Evolutionary conservation across 106 monocot genomes (phyloP).

Genomic region (Vanilla planifolia): DNA sequence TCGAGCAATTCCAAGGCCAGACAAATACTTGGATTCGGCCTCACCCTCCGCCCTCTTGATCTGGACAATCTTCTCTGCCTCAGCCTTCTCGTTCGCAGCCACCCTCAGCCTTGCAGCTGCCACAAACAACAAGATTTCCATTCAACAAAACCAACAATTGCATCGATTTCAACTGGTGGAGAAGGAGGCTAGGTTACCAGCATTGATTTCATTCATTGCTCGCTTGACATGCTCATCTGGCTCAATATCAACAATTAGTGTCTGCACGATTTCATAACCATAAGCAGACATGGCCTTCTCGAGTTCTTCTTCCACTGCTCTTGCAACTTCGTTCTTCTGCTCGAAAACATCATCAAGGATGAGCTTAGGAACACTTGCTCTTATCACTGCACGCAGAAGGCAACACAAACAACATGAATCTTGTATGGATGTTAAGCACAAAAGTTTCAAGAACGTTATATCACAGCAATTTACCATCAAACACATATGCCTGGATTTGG

Average conservation of each 20-base stretch:
- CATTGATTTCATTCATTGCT: conserved; percentile 90
- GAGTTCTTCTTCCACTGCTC: conserved; percentile 67
- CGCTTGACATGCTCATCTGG: conserved; percentile 73
- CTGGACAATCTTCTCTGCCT: conserved; percentile 65
- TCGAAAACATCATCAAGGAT: conserved; percentile 69
- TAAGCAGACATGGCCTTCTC: conserved; percentile 92
- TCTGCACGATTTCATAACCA: conserved; percentile 80
- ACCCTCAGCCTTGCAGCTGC: conserved; percentile 57
- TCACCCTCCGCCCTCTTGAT: conserved; percentile 63
- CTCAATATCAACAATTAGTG: conserved; percentile 78
- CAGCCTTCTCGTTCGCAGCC: conserved; percentile 65
- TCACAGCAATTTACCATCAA: conserved; percentile 49
- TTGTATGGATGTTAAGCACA: background rate
- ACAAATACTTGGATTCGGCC: conserved; percentile 61
- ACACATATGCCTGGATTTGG: conserved; percentile 88
- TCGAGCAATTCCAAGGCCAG: conserved; percentile 55
- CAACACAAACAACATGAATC: background rate
- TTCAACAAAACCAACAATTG: background rate
- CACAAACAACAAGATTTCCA: background rate
- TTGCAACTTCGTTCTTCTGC: conserved; percentile 85
- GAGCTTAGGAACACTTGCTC: conserved; percentile 76
- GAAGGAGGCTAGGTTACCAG: conserved; percentile 25
- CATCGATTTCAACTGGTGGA: background rate
- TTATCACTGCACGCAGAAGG: conserved; percentile 45
- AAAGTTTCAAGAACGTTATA: no score